A percentile compares a stretch with the other conserved stretches of the same genome.
phyloP scores from a whole-genome alignment of 202 grass and related monocot species.

The Miscanthus sacchariflorus region DNA sequence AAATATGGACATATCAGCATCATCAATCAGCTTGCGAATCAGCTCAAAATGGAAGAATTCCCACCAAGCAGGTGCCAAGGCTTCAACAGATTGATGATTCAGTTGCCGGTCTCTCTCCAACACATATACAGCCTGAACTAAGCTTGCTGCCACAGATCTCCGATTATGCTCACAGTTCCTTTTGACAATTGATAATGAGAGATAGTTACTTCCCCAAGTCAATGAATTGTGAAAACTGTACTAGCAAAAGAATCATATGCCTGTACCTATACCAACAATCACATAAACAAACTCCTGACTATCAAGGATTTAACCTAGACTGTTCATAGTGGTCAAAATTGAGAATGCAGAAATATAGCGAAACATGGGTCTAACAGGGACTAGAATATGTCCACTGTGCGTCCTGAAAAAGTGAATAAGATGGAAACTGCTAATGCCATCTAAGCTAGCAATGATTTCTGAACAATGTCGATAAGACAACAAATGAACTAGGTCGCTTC shows the following conservation, averaged over 20 bases:
- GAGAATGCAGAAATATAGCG: constrained; percentile 18
- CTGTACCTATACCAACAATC: neutral
- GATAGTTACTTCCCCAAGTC: constrained; percentile 46
- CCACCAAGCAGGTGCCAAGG: constrained; percentile 83
- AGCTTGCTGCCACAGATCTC: constrained; percentile 83
- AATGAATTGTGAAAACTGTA: constrained; percentile 15
- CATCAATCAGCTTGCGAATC: constrained; percentile 84
- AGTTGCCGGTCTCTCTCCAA: constrained; percentile 86
- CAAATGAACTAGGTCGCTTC: neutral
- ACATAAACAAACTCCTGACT: constrained; percentile 27
- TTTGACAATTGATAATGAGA: constrained; percentile 49
- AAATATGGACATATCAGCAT: constrained; percentile 81
- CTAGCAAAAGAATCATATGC: constrained; percentile 32
- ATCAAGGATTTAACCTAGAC: neutral
- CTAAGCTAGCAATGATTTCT: constrained; percentile 10
- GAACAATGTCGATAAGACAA: neutral
- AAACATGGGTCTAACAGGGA: no score
- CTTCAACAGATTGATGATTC: constrained; percentile 59
- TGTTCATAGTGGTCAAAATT: constrained; percentile 36
- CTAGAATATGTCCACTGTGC: no score
- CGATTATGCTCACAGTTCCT: constrained; percentile 74
- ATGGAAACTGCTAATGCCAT: no score
- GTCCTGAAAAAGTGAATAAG: no score
- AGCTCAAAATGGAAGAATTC: constrained; percentile 88
- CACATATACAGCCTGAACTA: constrained; percentile 94